A percentile compares a stretch with the other conserved stretches of the same genome.
Evolutionary conservation across 1,284 basidiomycete genomes (phyloP).

Genomic region (Schizophyllum amplum): DNA sequence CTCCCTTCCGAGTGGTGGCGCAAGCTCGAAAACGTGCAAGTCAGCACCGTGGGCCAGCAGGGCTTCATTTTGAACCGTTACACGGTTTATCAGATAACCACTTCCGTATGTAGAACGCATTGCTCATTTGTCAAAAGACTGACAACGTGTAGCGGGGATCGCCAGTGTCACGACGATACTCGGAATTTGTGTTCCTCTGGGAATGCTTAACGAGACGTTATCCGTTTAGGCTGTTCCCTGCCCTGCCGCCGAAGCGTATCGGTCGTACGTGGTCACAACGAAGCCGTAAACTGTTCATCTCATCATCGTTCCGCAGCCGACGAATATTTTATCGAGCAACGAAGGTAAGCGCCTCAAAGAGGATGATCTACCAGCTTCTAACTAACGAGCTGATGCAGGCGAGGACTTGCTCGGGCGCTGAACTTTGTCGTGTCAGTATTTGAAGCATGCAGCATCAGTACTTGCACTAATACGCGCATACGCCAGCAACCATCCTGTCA

Average conservation of each 20-base stretch:
- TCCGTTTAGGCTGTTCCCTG: constrained; percentile 88
- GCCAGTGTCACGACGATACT: constrained; percentile 72
- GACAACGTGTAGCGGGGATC: constrained; percentile 39
- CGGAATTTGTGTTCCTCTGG: constrained; percentile 86
- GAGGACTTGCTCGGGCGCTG: constrained; percentile 77
- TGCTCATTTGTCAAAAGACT: neutral
- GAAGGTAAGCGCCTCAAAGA: constrained; percentile 50
- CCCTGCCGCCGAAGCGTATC: constrained; percentile 84
- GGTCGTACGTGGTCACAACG: constrained; percentile 52
- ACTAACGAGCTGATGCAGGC: constrained; percentile 32
- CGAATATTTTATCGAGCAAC: constrained; percentile 81
- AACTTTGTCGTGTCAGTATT: constrained; percentile 66
- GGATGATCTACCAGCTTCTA: neutral
- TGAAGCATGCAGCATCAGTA: neutral
- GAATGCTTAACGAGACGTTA: constrained; percentile 74
- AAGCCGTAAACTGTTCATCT: constrained; percentile 1
- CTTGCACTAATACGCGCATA: neutral
- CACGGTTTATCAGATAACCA: constrained; percentile 70
- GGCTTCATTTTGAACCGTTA: constrained; percentile 83
- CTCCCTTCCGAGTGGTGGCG: constrained; percentile 80
- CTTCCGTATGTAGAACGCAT: constrained; percentile 64
- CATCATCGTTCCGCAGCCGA: constrained; percentile 46
- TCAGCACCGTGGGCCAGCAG: constrained; percentile 74
- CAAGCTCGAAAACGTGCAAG: constrained; percentile 61
- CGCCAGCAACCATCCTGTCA: constrained; percentile 86